Evolutionary conservation across 192 early-diverging fungal species (phyloP), one percentile per base, ranked within the genome.

Genomic region (Chytriomyces sp.): DNA sequence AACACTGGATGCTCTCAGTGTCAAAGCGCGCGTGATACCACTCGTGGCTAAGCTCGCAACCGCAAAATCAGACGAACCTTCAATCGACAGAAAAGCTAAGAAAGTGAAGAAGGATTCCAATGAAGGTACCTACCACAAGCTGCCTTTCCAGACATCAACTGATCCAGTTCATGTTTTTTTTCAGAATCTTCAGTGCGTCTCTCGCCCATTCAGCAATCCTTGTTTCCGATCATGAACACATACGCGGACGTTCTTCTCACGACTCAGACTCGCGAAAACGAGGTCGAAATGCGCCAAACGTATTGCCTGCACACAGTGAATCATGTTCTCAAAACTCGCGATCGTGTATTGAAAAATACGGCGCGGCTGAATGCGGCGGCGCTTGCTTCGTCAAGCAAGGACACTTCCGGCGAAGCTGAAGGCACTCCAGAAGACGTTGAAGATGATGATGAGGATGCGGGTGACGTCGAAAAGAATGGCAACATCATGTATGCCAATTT

Each of bases 261-360:
- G 6, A 88, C 89, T 61, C 85, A 91, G 20, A 82, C 80, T 8
- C 81, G 87, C 50, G 72, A 84, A n/a, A 90, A 90, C 68, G 86
- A 91, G 16, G 82, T 87, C 59, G 91, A 92, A 69, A 85, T 98
- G 11, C 87, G 92, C 16, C 88, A 88, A 5, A 61, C 87, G 3
- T 94, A 96, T 75, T 83, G 83, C 9, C 81, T 98, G 43, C 98
- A 99, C 73, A 91, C 90, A 6, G 77, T 99, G 67, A 99, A 98
- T 80, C 98, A 99, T 64, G 86, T 99, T 16, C 82, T 89, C 75
- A 96, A 95, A 85, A 88, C 88, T n/a, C 80, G 92, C 45, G 87
- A 94, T 61, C 82, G 90, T 46, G 87, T 94, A 13, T 76, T 95
- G 69, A 94, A 93, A 64, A 96, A 96, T 84, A 95, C 90, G 46